A percentile compares a stretch with the other conserved stretches of the same genome.
phyloP scores from a whole-genome alignment of 2,329 filamentous ascomycete genomes.

The Scolecobasidium constrictum region DNA sequence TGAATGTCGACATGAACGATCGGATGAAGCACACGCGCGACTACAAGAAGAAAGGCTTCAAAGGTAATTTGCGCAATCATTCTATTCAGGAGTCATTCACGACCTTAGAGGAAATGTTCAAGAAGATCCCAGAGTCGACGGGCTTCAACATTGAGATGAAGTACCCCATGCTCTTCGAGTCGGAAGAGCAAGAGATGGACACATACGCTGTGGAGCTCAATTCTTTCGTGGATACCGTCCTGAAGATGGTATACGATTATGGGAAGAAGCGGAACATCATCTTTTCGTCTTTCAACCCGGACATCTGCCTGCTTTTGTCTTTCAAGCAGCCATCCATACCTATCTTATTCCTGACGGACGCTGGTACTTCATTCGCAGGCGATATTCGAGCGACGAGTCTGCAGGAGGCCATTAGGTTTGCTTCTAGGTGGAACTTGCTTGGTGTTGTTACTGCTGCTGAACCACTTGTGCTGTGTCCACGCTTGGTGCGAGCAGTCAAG shows the following conservation, averaged over 20 bases:
- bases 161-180: constrained; percentile 95
- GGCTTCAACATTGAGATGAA: constrained; percentile 98
- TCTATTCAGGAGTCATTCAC: constrained; percentile 96
- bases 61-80: constrained; percentile 85
- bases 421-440: constrained; percentile 85
- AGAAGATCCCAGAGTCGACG: constrained; percentile 66
- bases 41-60: constrained; percentile 90
- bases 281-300: constrained; percentile 95
- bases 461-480: constrained; percentile 77
- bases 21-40: constrained; percentile 96
- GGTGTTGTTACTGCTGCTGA: constrained; percentile 85
- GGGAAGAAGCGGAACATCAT: constrained; percentile 80
- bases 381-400: constrained; percentile 85
- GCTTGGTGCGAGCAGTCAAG: constrained; percentile 86
- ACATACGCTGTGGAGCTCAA: constrained; percentile 93
- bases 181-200: constrained; percentile 92
- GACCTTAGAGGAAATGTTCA: constrained; percentile 87
- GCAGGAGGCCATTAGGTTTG: constrained; percentile 92
- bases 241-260: constrained; percentile 81
- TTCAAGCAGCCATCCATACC: constrained; percentile 98
- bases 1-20: constrained; percentile 49
- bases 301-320: constrained; percentile 84
- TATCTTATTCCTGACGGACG: constrained; percentile 87
- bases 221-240: constrained; percentile 87
- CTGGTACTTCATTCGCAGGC: constrained; percentile 67